Evolutionary conservation across 2,329 filamentous ascomycete genomes (phyloP), one percentile per base, ranked within the genome.

Genomic region (Dactylonectria estremocensis): DNA sequence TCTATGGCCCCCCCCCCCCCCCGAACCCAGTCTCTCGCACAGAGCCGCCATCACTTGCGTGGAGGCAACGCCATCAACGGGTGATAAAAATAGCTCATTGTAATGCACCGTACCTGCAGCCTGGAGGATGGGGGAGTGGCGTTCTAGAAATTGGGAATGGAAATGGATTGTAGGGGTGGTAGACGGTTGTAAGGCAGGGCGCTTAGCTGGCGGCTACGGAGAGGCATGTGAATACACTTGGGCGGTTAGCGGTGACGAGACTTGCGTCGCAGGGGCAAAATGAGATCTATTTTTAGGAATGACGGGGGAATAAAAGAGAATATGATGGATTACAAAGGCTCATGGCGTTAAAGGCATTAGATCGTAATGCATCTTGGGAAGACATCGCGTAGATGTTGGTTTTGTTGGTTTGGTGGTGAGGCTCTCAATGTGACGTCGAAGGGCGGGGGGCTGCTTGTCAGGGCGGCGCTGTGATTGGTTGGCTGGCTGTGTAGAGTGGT

Each of bases 121-220:
- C 64, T 50, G 52, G 28, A 58, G 14, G 14, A 57, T 31, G 56
- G 59, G 63, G 56, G 59, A 57, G n/a, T 28, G 55, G 66, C 66
- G 45, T 74, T 69, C 64, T 69, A 61, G 64, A 72, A 68, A 62
- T 37, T 50, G 18, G 52, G 31, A 22, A 55, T 59, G 61, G 56
- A 62, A 66, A 57, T 56, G 46, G 59, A 69, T 40, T 49, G 61
- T 66, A 64, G 46, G 40, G 57, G 52, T 43, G 31, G 31, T 50
- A 64, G 48, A 64, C 63, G 49, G 63, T 74, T 74, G 61, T 55
- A 67, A 33, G 59, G 65, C 35, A 49, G 64, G 69, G 74, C 74
- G 74, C 72, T 76, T 76, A 76, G 71, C 60, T 46, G 67, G 74
- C 74, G 74, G 74, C 66, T 76, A 76, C 48, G 18, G 31, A 56